A percentile compares a stretch with the other conserved stretches of the same genome.
Evolutionary conservation across 371 early-diverging fungal genomes (phyloP).

Genomic region (Amoeboaphelidium protococcarum): DNA sequence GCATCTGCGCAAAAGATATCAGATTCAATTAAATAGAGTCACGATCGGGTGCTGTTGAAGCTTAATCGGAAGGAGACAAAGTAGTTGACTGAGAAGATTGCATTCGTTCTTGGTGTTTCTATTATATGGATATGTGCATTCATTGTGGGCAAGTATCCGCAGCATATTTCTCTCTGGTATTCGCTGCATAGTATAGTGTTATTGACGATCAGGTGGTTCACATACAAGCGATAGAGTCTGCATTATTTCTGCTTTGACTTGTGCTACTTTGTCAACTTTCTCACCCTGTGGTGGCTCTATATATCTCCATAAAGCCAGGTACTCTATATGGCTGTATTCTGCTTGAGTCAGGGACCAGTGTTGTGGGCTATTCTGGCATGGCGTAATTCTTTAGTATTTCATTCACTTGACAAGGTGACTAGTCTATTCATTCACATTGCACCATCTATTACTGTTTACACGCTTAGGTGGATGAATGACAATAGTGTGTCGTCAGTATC

Average conservation of each 20-base stretch:
- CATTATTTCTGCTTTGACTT: slow-evolving; percentile 42
- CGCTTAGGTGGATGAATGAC: slow-evolving; percentile 30
- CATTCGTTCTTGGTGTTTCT: slow-evolving; percentile 39
- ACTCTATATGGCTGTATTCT: slow-evolving; percentile 23
- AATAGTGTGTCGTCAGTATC: not conserved
- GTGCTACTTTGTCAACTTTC: slow-evolving; percentile 31
- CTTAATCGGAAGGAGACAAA: too few relatives aligned
- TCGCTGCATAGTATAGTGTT: slow-evolving; percentile 20
- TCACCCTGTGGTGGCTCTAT: slow-evolving; percentile 23
- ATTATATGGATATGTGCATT: slow-evolving; percentile 34
- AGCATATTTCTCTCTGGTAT: slow-evolving; percentile 26
- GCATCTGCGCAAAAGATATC: too few relatives aligned
- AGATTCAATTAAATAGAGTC: too few relatives aligned
- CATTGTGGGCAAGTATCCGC: slow-evolving; percentile 22
- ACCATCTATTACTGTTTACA: slow-evolving; percentile 29
- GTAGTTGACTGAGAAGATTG: slow-evolving; percentile 41
- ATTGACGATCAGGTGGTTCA: slow-evolving; percentile 20
- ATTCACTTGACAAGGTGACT: slow-evolving; percentile 42
- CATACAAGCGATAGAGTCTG: slow-evolving; percentile 28
- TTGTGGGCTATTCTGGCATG: slow-evolving; percentile 41
- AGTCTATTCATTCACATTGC: slow-evolving; percentile 37
- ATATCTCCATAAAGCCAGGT: slow-evolving; percentile 17
- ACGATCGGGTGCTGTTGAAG: too few relatives aligned
- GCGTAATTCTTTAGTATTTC: slow-evolving; percentile 32
- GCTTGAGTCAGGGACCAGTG: slow-evolving; percentile 35